Conservation (phyloP, 2,329 filamentous ascomycete genomes). For the Pseudocercospora musae region DNA sequence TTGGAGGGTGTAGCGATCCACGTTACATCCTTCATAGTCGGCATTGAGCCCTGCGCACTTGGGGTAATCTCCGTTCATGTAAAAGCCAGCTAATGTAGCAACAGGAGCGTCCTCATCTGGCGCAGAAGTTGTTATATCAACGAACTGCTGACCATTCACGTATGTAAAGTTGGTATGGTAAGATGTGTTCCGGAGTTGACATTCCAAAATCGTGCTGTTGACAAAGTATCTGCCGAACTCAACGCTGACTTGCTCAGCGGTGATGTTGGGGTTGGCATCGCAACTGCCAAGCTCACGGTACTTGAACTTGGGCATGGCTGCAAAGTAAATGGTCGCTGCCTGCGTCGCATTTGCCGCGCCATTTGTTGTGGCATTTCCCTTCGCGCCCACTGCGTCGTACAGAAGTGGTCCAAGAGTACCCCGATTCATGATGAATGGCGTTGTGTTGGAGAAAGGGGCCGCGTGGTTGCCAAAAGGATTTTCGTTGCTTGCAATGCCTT, state of each 20-base stretch:
- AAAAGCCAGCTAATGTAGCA: slow-evolving; percentile 2
- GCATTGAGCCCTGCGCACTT: background rate
- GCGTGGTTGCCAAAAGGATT: background rate
- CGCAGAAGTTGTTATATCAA: background rate
- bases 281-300: background rate
- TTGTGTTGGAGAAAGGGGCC: background rate
- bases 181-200: slow-evolving; percentile 4
- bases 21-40: background rate
- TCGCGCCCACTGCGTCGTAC: background rate
- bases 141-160: background rate
- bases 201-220: background rate
- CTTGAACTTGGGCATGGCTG: background rate
- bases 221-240: background rate
- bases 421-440: background rate
- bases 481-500: background rate
- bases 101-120: background rate
- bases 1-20: background rate
- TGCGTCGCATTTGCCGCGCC: background rate
- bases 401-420: slow-evolving; percentile 3
- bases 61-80: background rate
- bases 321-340: slow-evolving; percentile 1
- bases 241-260: background rate
- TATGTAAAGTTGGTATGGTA: background rate
- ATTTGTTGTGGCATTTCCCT: background rate
- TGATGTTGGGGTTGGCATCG: background rate